Evolutionary conservation across 2,329 filamentous ascomycete species (phyloP), one percentile per base, ranked within the genome.

Genomic region (Botrytis pseudocinerea): DNA sequence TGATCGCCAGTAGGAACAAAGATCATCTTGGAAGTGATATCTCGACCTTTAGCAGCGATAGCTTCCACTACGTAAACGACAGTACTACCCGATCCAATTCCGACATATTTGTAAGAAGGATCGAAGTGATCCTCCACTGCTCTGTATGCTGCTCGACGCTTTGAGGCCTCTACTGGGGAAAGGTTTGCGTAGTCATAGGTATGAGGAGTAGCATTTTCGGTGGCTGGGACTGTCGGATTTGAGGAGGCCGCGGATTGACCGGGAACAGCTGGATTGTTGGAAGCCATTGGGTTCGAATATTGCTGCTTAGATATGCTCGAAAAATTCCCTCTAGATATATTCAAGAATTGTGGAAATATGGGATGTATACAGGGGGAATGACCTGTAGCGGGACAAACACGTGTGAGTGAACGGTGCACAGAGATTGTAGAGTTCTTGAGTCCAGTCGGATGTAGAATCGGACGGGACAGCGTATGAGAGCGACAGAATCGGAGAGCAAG

Each of bases 1-100:
- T 97, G 94, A 70, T 78, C 95, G 38, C 96, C 96, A 0, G 96
- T 99, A 10, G 96, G 95, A 32, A 82, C 80, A 83, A 98, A 99
- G 80, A 89, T 90, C 85, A 97, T 97, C 76, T 84, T 81, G 48
- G 84, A 82, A 66, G 88, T 89, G 73, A 88, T 85, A 2, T 82
- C 81, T 14, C 83, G 80, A 7, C 88, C 87, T 70, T 91, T 87
- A 71, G 86, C 87, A 54, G 87, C 87, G 82, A 97, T 95, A 72
- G 93, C 92, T 77, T 95, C 92, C 74, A 96, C 93, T 66, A 95
- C 93, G 82, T 95, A 94, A 79, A 94, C 89, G 76, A 96, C 93
- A 32, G 92, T 94, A 78, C 91, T 92, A 74, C 92, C 92, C 73
- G 92, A 94, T 76, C 93, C 93, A 82, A 96, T 95, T 77, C 93